Evolutionary conservation across 331 rosid species (phyloP).

Genomic region (Telfairia occidentalis): DNA sequence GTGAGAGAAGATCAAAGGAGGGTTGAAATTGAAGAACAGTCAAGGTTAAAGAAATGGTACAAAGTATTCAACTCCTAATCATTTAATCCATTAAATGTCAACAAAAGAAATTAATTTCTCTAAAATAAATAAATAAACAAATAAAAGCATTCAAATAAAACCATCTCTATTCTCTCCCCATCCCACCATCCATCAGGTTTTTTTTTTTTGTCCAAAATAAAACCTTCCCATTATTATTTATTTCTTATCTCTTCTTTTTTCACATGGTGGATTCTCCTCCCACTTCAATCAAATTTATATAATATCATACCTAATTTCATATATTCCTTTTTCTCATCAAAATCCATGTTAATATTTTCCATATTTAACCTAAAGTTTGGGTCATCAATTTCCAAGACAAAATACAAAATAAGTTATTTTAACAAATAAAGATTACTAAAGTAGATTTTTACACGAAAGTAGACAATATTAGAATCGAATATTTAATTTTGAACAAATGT

Average conservation of each 20-base stretch:
- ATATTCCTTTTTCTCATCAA: neutral
- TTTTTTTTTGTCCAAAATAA: neutral
- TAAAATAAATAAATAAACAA: neutral
- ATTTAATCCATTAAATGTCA: constrained; percentile 8
- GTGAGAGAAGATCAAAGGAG: neutral
- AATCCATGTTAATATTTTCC: neutral
- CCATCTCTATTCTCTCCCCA: neutral
- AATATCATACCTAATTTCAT: neutral
- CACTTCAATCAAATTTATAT: constrained; percentile 1
- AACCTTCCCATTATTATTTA: neutral
- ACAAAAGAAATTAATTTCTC: neutral
- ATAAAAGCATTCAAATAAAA: neutral
- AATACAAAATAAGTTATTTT: no score
- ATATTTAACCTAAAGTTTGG: neutral
- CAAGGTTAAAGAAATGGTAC: neutral
- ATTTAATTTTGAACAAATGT: neutral
- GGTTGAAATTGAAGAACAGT: constrained; percentile 6
- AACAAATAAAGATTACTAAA: neutral
- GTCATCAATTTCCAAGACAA: neutral
- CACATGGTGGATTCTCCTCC: neutral
- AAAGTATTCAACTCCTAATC: constrained; percentile 1
- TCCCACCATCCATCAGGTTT: neutral
- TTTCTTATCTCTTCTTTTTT: neutral
- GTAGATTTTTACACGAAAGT: neutral
- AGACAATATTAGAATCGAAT: neutral